Conservation (phyloP, 768 basidiomycete genomes). For the Leccinum uliginosum region DNA sequence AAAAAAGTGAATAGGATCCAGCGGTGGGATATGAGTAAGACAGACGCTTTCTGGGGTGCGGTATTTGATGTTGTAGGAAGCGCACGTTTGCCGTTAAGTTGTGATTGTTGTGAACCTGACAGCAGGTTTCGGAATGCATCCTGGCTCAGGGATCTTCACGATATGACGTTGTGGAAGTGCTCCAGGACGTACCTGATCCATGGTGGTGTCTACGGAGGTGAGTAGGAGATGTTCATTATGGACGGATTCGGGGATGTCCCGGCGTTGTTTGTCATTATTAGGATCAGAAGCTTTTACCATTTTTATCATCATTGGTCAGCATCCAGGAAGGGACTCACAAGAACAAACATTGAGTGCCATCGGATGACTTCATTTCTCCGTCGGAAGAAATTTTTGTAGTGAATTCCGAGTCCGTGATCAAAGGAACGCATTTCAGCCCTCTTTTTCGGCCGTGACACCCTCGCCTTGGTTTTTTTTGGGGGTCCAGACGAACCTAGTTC, state of each 20-base stretch:
- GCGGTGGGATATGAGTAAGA: neutral
- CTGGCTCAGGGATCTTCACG: conserved; percentile 28
- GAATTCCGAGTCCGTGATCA: neutral
- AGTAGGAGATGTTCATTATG: neutral
- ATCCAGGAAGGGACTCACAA: neutral
- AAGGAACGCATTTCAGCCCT: conserved; percentile 3
- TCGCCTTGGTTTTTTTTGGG: conserved; percentile 1
- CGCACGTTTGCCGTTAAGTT: conserved; percentile 9
- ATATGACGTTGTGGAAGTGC: neutral
- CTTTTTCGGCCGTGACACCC: neutral
- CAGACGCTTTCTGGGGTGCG: conserved; percentile 15
- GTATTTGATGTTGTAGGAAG: conserved; percentile 1
- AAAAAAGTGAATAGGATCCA: neutral
- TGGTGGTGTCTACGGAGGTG: conserved; percentile 1
- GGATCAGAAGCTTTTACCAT: conserved; percentile 20
- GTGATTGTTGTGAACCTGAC: conserved; percentile 28
- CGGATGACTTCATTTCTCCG: neutral
- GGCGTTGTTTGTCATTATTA: conserved; percentile 30
- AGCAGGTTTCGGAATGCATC: conserved; percentile 59
- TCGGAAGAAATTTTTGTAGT: neutral
- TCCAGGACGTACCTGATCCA: conserved; percentile 26
- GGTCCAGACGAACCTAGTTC: neutral
- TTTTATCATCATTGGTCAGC: conserved; percentile 8
- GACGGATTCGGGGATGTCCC: neutral
- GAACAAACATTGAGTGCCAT: too few species aligned